Evolutionary conservation across 306 rosid genomes (phyloP).

Genomic region (Oemleria cerasiformis): DNA sequence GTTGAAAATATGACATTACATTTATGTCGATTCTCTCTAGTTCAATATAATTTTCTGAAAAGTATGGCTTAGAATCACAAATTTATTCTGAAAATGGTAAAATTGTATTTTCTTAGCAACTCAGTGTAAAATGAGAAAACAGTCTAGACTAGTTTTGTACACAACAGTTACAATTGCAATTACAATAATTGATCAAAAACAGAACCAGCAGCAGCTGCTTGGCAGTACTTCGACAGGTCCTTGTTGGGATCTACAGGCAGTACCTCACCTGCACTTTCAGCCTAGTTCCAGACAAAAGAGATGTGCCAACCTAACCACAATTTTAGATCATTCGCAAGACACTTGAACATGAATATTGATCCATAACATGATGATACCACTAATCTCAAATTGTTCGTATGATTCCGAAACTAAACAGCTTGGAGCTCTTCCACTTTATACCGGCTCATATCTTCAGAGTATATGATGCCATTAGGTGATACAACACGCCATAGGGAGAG

Average conservation of each 20-base stretch:
- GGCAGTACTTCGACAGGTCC: not conserved
- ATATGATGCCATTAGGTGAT: conserved; percentile 33
- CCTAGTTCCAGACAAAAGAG: not conserved
- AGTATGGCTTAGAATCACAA: too few species aligned
- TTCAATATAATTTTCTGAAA: too few species aligned
- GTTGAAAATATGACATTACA: too few species aligned
- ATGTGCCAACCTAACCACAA: not conserved
- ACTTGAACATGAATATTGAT: not conserved
- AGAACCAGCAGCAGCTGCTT: not conserved
- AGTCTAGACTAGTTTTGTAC: too few species aligned
- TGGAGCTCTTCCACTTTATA: conserved; percentile 22
- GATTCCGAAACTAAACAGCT: conserved; percentile 24
- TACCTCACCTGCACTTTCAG: not conserved
- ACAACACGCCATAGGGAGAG: conserved; percentile 26
- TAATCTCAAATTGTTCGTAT: not conserved
- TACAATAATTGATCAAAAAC: too few species aligned
- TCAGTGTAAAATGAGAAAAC: too few species aligned
- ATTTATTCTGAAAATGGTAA: too few species aligned
- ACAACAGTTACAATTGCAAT: too few species aligned
- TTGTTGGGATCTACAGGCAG: not conserved
- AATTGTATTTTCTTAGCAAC: too few species aligned
- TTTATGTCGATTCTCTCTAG: too few species aligned
- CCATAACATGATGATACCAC: not conserved
- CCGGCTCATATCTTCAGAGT: conserved; percentile 20
- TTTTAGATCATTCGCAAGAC: not conserved